These are phyloP conservation scores for Wallacemonas sp. DNA, from an alignment of 208 protist genomes.

Conservation along the genomic window DNA sequence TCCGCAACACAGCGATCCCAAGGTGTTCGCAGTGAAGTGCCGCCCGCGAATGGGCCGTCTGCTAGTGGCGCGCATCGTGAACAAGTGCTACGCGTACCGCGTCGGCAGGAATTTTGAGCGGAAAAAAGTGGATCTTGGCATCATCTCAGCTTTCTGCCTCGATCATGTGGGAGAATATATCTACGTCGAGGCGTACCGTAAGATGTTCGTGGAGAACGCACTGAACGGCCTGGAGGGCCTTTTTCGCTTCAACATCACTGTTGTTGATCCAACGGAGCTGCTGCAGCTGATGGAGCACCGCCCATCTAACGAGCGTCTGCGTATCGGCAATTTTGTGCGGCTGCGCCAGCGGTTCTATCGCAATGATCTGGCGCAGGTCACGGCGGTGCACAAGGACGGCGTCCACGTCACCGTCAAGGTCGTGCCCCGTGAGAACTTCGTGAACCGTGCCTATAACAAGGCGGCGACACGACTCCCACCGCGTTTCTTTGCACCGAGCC, in stretches of 20 bases:
- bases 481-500: constrained; percentile 74
- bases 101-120: constrained; percentile 77
- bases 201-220: constrained; percentile 87
- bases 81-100: constrained; percentile 90
- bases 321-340: constrained; percentile 78
- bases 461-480: constrained; percentile 55
- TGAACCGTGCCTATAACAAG: constrained; percentile 79
- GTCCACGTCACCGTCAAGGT: constrained; percentile 73
- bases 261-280: constrained; percentile 83
- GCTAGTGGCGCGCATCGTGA: constrained; percentile 88
- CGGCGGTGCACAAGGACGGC: constrained; percentile 48
- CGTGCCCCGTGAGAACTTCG: constrained; percentile 86
- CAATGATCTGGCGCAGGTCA: constrained; percentile 83
- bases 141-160: constrained; percentile 90
- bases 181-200: constrained; percentile 89
- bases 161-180: constrained; percentile 93
- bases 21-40: constrained; percentile 90
- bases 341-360: constrained; percentile 82
- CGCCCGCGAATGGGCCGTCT: constrained; percentile 79
- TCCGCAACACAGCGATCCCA: constrained; percentile 76
- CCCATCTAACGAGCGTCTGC: constrained; percentile 58
- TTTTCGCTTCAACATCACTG: constrained; percentile 83
- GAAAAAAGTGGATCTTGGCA: constrained; percentile 82
- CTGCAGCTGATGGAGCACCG: constrained; percentile 89
- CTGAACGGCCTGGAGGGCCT: constrained; percentile 84